Base-by-base conservation (phyloP, 768 basidiomycete genomes). In the Rickenella mellea region DNA sequence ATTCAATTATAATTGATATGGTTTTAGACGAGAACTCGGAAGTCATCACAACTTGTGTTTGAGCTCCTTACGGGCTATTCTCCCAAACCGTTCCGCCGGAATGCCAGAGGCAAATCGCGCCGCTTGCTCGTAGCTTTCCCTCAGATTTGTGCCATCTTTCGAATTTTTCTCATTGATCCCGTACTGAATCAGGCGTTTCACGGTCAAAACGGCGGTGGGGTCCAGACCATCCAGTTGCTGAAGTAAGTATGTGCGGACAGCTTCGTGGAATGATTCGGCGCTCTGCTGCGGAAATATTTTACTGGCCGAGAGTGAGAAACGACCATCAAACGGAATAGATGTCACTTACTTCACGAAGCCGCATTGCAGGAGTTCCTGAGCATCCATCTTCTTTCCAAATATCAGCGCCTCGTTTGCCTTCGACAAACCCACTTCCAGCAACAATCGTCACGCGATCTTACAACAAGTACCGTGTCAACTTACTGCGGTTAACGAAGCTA, bases 51-150 rank as follows among this genome's bases (percentile, higher is more conserved):
- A 55, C 50, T 80, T 83, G 52, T 83, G 80, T 48, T 62, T 78
- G 48, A 82, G 73, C 58, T 83, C 78, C 52, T 74, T 81, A 37
- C 54, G 67, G 15, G 78, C 71, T 42, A 84, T 70, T 55, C 66
- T 70, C 19, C 49, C 58, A 48, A 84, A 86, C 35, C 72, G 71
- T 46, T 58, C 55, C 1, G 44, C 27, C 8, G 83, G 83, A 29
- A 76, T 59, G 1, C 80, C 81, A 42, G 72, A 80, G 4, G 69
- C 72, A 52, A 83, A 73, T 39, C 73, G 67, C 36, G 72, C 75
- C 3, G 80, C 80, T 61, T 84, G 82, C 9, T 75, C 78, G 53
- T 81, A 82, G 41, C 76, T 79, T 58, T 84, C 81, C 35, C 81
- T 68, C 11, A 83, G 63, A 50, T 80, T 80, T 9, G 74, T 73